Evolutionary conservation across 2,329 filamentous ascomycete genomes (phyloP).

Genomic region (Cladophialophora psammophila): DNA sequence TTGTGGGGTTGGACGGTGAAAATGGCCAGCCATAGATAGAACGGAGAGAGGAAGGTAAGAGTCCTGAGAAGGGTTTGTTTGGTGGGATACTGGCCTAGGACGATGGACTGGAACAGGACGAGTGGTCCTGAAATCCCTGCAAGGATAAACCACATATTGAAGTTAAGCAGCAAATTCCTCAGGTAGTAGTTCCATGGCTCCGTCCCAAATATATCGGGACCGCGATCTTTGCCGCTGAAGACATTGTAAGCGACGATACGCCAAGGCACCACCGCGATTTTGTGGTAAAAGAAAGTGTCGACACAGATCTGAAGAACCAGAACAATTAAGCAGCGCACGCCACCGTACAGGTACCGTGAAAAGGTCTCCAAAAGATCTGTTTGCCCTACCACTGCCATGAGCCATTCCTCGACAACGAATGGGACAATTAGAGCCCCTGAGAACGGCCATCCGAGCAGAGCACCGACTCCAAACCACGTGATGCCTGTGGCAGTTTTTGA

Average conservation of each 20-base stretch:
- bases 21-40: conserved; percentile 93
- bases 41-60: conserved; percentile 79
- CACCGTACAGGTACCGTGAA: conserved; percentile 71
- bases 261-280: conserved; percentile 77
- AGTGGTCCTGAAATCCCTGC: conserved; percentile 78
- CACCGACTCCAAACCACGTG: conserved; percentile 87
- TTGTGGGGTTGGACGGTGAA: conserved; percentile 96
- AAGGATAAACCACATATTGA: conserved; percentile 91
- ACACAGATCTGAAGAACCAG: conserved; percentile 72
- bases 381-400: conserved; percentile 58
- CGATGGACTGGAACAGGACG: conserved; percentile 73
- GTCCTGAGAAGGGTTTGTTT: conserved; percentile 76
- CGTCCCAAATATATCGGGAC: conserved; percentile 91
- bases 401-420: conserved; percentile 78
- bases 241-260: conserved; percentile 98
- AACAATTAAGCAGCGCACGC: conserved; percentile 70
- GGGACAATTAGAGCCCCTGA: conserved; percentile 81
- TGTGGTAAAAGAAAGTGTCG: conserved; percentile 86
- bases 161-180: conserved; percentile 89
- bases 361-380: conserved; percentile 68
- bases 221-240: conserved; percentile 77
- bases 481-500: conserved; percentile 83
- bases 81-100: conserved; percentile 64
- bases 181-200: conserved; percentile 98
- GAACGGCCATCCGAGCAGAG: conserved; percentile 93